phyloP scores from a whole-genome alignment of 2,329 filamentous ascomycete species.

The Exophiala calicioides region DNA sequence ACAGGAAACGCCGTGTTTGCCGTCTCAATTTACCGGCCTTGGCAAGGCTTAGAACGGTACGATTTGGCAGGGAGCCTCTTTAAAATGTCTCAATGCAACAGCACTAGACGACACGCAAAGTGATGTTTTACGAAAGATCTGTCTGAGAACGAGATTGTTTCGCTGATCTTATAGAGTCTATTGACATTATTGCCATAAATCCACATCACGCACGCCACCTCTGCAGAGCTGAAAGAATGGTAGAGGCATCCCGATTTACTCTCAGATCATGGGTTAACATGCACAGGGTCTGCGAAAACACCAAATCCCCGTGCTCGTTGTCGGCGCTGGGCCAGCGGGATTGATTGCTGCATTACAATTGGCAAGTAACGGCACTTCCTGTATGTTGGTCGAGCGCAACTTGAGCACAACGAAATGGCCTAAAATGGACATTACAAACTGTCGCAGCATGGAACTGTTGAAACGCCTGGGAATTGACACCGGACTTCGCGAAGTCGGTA shows the following conservation, averaged over 20 bases:
- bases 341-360: background rate
- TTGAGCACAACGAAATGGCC: constrained; percentile 38
- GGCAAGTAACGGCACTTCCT: constrained; percentile 24
- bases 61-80: too few species aligned
- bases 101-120: too few species aligned
- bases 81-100: too few species aligned
- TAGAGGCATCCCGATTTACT: background rate
- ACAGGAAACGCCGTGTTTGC: too few species aligned
- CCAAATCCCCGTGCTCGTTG: background rate
- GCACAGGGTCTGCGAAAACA: background rate
- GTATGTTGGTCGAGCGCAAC: constrained; percentile 34
- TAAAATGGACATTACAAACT: constrained; percentile 44
- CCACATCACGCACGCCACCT: too few species aligned
- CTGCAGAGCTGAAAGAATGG: too few species aligned
- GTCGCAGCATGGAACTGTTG: constrained; percentile 40
- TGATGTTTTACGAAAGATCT: too few species aligned
- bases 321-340: background rate
- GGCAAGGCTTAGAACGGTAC: too few species aligned
- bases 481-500: constrained; percentile 16
- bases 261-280: background rate
- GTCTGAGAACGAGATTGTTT: too few species aligned
- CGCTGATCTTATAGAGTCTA: too few species aligned
- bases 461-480: constrained; percentile 10
- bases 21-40: too few species aligned
- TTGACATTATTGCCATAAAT: too few species aligned